Percentiles rank a stretch among this genome's conserved stretches.
Evolutionary conservation across 164 flowering plant species (phyloP).

Genomic region (Annona cherimola): DNA sequence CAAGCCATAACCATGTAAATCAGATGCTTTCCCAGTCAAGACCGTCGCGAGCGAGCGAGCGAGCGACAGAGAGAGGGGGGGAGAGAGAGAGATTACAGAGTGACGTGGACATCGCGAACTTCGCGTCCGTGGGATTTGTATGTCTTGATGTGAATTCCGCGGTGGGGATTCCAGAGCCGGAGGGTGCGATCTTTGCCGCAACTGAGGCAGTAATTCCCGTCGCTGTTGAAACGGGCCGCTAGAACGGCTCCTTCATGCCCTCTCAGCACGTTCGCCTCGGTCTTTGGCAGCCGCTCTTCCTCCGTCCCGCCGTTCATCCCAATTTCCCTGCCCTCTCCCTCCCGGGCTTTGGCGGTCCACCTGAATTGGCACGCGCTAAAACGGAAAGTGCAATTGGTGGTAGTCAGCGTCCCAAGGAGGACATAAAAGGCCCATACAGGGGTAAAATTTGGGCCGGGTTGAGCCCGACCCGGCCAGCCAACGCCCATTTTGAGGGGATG

Average conservation of each 20-base stretch:
- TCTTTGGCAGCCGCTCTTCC: conserved; percentile 34
- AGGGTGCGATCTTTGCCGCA: conserved; percentile 94
- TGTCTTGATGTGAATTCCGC: conserved; percentile 88
- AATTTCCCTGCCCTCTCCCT: too few relatives aligned
- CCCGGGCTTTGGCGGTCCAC: too few relatives aligned
- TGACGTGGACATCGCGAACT: conserved; percentile 88
- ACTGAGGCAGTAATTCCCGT: conserved; percentile 84
- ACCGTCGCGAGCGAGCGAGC: background rate
- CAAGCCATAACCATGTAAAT: background rate
- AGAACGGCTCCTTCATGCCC: conserved; percentile 92
- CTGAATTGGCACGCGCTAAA: too few relatives aligned
- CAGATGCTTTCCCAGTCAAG: background rate
- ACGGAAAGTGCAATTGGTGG: too few relatives aligned
- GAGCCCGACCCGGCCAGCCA: background rate
- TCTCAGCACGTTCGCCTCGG: conserved; percentile 50
- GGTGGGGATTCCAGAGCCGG: conserved; percentile 95
- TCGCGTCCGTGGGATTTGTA: conserved; percentile 92
- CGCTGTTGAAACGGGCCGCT: conserved; percentile 74
- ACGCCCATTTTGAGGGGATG: background rate
- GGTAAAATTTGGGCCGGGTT: background rate
- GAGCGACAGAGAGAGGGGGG: background rate
- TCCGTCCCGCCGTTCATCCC: background rate
- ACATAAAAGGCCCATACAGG: too few relatives aligned
- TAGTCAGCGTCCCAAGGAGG: too few relatives aligned
- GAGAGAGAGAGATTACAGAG: conserved; percentile 39